Evolutionary conservation across 106 monocot genomes (phyloP), one percentile per base, ranked within the genome.

Genomic region (Xerophyta viscosa): DNA sequence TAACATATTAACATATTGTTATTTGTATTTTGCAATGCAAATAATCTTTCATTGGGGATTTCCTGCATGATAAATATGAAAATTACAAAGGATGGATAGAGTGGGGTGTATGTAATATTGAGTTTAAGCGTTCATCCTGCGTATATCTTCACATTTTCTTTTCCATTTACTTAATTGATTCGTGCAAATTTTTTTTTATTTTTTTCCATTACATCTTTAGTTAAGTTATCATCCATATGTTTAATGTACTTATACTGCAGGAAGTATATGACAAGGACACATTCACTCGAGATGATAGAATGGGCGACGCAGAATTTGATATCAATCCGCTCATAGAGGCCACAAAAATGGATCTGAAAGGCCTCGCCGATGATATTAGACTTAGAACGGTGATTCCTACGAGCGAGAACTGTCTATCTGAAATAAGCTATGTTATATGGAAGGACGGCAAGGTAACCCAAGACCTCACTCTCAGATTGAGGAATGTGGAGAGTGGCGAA

Each of bases 231-330:
- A 25, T 37, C 1, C 27, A 17, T 1, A 11, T 26, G n/a, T n/a
- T n/a, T n/a, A 48, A 37, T 20, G 36, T 17, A 25, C 24, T 3
- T 27, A 17, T 1, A 11, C 25, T 52, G 8, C 31, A 85, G 80
- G 63, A 86, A 66, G 62, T 86, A 13, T 66, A 58, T 39, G 86
- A 86, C 66, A 69, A 77, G 31, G 76, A 86, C 65, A 77, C 64
- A 29, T 76, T 80, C 69, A 72, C 65, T 46, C 20, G 36, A 23
- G 86, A 86, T 22, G 86, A 86, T 41, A 44, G 41, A 48, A 80
- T 86, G 80, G 86, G 86, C 18, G 72, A 86, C 11, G 75, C 76
- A 1, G 80, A 77, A 27, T 66, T 86, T 30, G 52, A 58, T 28
- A 63, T 86, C 21, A 66, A 39, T 39, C 67, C 79, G 0, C 69